These are phyloP conservation scores for Polytrichum formosum DNA, from an alignment of 225 moss, liverwort and hornwort species.

Conservation along the genomic window DNA sequence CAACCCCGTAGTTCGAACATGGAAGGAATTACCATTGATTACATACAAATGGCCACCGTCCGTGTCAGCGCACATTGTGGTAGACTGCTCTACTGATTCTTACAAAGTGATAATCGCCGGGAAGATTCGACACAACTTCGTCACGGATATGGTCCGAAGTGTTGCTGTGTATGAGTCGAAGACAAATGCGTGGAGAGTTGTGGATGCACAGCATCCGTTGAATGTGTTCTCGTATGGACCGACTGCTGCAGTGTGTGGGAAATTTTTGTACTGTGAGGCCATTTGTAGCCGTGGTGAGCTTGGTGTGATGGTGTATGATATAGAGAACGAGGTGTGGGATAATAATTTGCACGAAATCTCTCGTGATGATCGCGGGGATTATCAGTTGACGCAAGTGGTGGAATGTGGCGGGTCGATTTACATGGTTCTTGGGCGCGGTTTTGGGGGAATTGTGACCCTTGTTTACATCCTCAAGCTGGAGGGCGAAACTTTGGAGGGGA, in stretches of 20 bases:
- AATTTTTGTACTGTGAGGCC: conserved; percentile 34
- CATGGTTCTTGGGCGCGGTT: conserved; percentile 56
- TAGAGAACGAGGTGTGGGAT: conserved; percentile 33
- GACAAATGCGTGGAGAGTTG: conserved; percentile 36
- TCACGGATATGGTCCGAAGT: conserved; percentile 36
- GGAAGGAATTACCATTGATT: conserved; percentile 44
- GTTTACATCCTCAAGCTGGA: conserved; percentile 44
- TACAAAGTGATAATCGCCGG: conserved; percentile 56
- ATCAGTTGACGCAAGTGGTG: conserved; percentile 50
- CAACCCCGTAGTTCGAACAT: conserved; percentile 39
- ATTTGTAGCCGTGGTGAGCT: conserved; percentile 33
- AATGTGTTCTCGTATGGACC: conserved; percentile 52
- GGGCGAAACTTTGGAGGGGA: not conserved
- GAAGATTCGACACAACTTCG: conserved; percentile 52
- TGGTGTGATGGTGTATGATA: conserved; percentile 43
- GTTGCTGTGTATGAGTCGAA: conserved; percentile 40
- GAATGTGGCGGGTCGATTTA: conserved; percentile 45
- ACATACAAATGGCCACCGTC: conserved; percentile 49
- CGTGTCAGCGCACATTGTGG: conserved; percentile 44
- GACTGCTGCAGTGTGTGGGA: conserved; percentile 35
- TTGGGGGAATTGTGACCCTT: conserved; percentile 26
- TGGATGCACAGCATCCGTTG: conserved; percentile 32
- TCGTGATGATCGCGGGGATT: conserved; percentile 30
- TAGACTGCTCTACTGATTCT: conserved; percentile 20
- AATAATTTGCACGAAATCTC: conserved; percentile 33